These are phyloP conservation scores for Ophiostoma sp. DNA, from an alignment of 2,329 filamentous ascomycete species.

Conservation along the genomic window DNA sequence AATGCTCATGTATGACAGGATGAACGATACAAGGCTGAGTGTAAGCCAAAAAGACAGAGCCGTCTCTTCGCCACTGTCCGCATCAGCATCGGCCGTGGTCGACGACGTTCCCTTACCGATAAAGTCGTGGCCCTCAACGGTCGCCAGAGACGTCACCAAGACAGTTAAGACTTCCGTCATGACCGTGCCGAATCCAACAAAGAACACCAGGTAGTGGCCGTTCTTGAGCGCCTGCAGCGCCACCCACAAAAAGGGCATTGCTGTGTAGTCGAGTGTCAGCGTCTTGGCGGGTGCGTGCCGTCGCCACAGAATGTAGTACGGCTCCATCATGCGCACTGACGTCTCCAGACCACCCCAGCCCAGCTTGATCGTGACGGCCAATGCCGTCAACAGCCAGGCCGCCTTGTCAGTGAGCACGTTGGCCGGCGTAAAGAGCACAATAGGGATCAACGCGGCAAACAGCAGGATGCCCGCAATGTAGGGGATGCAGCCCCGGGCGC, in stretches of 20 bases:
- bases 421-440: constrained; percentile 61
- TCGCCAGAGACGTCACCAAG: constrained; percentile 64
- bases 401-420: constrained; percentile 59
- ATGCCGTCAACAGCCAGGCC: constrained; percentile 64
- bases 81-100: constrained; percentile 39
- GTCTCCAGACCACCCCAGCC: constrained; percentile 69
- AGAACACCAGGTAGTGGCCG: constrained; percentile 63
- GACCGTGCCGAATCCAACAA: constrained; percentile 69
- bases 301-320: constrained; percentile 68
- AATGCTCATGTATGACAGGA: constrained; percentile 64
- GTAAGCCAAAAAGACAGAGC: constrained; percentile 65
- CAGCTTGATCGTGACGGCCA: constrained; percentile 68
- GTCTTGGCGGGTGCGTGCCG: constrained; percentile 66
- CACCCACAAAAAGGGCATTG: constrained; percentile 67
- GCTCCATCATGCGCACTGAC: constrained; percentile 71
- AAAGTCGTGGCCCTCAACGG: constrained; percentile 64
- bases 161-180: constrained; percentile 73
- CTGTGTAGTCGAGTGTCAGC: constrained; percentile 71
- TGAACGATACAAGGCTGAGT: constrained; percentile 60
- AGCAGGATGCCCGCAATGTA: constrained; percentile 59
- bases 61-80: constrained; percentile 60
- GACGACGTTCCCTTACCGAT: constrained; percentile 26
- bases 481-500: constrained; percentile 57
- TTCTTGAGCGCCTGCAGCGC: constrained; percentile 63
- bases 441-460: constrained; percentile 59